Conservation (phyloP, 352 stramenopile genomes). For the Pythium graminicola region DNA sequence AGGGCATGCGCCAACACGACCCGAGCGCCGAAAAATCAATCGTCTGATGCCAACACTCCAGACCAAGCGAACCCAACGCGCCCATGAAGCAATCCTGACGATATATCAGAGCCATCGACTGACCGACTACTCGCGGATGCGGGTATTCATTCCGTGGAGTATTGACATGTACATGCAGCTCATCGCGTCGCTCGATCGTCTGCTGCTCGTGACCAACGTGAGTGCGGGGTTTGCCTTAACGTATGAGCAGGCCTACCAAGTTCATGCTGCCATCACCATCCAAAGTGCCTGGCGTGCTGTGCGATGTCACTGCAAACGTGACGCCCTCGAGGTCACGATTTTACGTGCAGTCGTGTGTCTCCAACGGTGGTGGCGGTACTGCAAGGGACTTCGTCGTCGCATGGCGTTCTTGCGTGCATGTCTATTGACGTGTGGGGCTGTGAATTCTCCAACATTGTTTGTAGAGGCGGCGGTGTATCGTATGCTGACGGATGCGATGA, state of each 20-base stretch:
- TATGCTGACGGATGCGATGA: conserved; percentile 24
- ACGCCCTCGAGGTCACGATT: conserved; percentile 48
- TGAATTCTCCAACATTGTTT: conserved; percentile 62
- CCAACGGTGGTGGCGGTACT: conserved; percentile 65
- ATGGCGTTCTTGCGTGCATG: conserved; percentile 45
- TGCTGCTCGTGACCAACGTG: conserved; percentile 10
- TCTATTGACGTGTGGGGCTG: conserved; percentile 39
- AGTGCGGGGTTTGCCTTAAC: conserved; percentile 41
- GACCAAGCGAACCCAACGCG: not conserved
- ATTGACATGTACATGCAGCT: conserved; percentile 77
- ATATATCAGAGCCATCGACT: not conserved
- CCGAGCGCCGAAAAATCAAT: conserved; percentile 35
- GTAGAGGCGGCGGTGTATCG: conserved; percentile 57
- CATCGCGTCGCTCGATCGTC: conserved; percentile 36
- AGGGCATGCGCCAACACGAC: conserved; percentile 35
- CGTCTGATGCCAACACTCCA: not conserved
- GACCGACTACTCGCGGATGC: conserved; percentile 42
- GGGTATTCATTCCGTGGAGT: conserved; percentile 63
- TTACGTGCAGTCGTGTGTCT: conserved; percentile 47
- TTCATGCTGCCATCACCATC: conserved; percentile 42
- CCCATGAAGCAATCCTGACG: not conserved
- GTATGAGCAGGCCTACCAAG: conserved; percentile 42
- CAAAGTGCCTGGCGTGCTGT: conserved; percentile 50
- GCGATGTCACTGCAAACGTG: conserved; percentile 30
- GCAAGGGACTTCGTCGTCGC: conserved; percentile 33